phyloP scores from a whole-genome alignment of 495 filamentous ascomycete genomes.

The Bacidia rubella region DNA sequence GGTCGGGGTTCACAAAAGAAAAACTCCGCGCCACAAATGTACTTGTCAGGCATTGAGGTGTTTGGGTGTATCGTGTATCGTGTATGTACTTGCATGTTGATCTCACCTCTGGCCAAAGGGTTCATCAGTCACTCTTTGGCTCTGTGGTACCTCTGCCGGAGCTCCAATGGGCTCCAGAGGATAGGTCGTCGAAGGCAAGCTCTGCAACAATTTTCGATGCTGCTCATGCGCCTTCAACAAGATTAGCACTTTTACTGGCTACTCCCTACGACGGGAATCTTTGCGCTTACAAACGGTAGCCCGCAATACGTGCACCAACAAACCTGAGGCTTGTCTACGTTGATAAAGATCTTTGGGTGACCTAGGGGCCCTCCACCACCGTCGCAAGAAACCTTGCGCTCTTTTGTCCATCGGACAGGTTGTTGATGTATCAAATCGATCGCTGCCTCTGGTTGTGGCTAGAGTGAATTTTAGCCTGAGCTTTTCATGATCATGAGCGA shows the following conservation, averaged over 20 bases:
- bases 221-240: constrained; percentile 64
- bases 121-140: constrained; percentile 39
- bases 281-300: constrained; percentile 66
- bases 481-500: not conserved
- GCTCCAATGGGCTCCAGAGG: constrained; percentile 46
- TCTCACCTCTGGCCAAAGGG: constrained; percentile 25
- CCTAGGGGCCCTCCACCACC: constrained; percentile 86
- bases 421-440: constrained; percentile 94
- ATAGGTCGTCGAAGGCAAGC: constrained; percentile 63
- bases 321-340: constrained; percentile 93
- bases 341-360: constrained; percentile 91
- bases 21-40: not conserved
- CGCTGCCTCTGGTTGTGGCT: constrained; percentile 80
- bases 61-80: too few species aligned
- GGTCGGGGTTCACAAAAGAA: too few species aligned
- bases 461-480: constrained; percentile 10
- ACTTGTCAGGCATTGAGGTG: not conserved
- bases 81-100: too few species aligned
- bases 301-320: constrained; percentile 84
- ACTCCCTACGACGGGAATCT: too few species aligned
- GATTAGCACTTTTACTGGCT: not conserved
- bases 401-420: constrained; percentile 82
- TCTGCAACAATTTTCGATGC: constrained; percentile 67
- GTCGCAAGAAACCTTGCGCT: constrained; percentile 70
- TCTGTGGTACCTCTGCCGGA: constrained; percentile 39